Evolutionary conservation across 306 rosid species (phyloP), one percentile per base, ranked within the genome.

Genomic region (Quercus robur): DNA sequence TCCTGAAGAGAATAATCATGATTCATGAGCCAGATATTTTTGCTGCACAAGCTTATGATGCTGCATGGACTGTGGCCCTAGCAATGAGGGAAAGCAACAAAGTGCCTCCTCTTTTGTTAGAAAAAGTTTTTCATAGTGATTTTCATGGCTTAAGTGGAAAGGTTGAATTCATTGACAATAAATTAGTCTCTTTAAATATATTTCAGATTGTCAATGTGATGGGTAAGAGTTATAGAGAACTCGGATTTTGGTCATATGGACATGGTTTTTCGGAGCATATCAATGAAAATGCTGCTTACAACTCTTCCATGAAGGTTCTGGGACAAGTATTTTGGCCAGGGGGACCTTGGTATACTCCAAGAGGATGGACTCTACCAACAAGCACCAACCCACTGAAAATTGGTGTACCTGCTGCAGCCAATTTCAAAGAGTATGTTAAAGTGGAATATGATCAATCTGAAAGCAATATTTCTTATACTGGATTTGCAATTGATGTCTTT

Each of bases 181-280:
- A 73, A 70, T 63, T 84, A 73, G 15, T 35, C 19, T 68, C 81
- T 38, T 61, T 71, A 15, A 7, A 56, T 25, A 73, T 63, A 33
- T 81, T 77, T 66, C 84, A 86, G 81, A 88, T 86, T 33, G 74
- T 84, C 75, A 86, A 86, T 82, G 87, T 86, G 70, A 35, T 75
- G 3, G 90, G 90, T 18, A 86, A 77, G n/a, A 69, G 88, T 59
- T 84, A 80, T 20, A 82, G 62, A 69, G 85, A 84, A 70, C 77
- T 86, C 7, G 90, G 92, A 4, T 88, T 86, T 61, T 89, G 90
- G 92, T 82, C 90, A 46, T 75, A 86, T 35, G 81, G 71, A 73
- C 26, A 49, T 26, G 82, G 84, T 57, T 89, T 86, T 76, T 78
- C 87, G 5, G 1, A 14, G 5, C 19, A 21, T 26, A 17, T 70